Evolutionary conservation across 352 stramenopile genomes (phyloP).

Genomic region (Phytophthora pisi): DNA sequence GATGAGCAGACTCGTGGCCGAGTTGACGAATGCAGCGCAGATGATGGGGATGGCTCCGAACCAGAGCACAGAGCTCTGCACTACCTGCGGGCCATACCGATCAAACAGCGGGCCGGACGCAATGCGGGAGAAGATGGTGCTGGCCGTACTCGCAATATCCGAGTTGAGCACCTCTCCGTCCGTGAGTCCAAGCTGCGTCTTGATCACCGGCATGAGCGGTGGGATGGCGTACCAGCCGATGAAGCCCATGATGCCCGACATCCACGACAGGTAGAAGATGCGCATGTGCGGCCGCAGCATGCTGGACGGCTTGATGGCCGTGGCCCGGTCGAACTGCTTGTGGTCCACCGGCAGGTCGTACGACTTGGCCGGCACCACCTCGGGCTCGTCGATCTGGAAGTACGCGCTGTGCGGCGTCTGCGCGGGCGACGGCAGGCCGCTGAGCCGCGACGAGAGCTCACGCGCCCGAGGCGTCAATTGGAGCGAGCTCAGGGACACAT

Average conservation of each 20-base stretch:
- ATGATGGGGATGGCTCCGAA: slow-evolving; percentile 87
- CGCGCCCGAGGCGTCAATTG: slow-evolving; percentile 29
- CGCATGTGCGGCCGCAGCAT: slow-evolving; percentile 94
- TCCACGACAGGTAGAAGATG: slow-evolving; percentile 93
- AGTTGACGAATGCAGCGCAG: slow-evolving; percentile 89
- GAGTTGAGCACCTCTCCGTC: slow-evolving; percentile 91
- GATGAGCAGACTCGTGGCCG: slow-evolving; percentile 67
- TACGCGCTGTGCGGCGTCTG: slow-evolving; percentile 26
- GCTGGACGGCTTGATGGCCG: slow-evolving; percentile 76
- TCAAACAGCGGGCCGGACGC: slow-evolving; percentile 93
- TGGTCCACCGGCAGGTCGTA: slow-evolving; percentile 63
- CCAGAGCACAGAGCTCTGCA: slow-evolving; percentile 85
- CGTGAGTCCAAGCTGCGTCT: slow-evolving; percentile 81
- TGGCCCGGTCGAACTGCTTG: slow-evolving; percentile 71
- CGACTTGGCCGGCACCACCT: slow-evolving; percentile 22
- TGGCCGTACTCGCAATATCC: slow-evolving; percentile 91
- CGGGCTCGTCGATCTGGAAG: slow-evolving; percentile 33
- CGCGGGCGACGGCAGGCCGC: slow-evolving; percentile 24
- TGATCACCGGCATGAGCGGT: slow-evolving; percentile 93
- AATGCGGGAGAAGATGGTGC: slow-evolving; percentile 94
- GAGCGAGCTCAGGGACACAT: slow-evolving; percentile 30
- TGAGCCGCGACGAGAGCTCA: slow-evolving; percentile 26
- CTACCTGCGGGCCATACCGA: slow-evolving; percentile 87
- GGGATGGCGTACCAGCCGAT: slow-evolving; percentile 96
- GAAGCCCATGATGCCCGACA: slow-evolving; percentile 94